Conservation (phyloP, 2,329 filamentous ascomycete species). For the Cylindrodendrum hubeiense region DNA sequence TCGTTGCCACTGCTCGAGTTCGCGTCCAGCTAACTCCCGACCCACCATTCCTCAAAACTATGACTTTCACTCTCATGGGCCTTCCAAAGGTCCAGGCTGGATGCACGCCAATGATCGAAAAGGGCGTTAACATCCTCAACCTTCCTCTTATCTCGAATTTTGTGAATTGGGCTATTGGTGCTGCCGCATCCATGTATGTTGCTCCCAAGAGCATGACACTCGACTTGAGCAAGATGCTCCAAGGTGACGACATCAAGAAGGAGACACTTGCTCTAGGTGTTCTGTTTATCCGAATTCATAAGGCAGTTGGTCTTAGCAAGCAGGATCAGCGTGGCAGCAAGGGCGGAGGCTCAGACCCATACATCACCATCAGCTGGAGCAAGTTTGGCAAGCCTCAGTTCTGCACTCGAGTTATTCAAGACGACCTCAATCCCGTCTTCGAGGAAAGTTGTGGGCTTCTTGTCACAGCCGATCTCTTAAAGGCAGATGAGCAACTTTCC, state of each 20-base stretch:
- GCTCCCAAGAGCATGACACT: slow-evolving; percentile 95
- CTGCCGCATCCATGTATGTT: slow-evolving; percentile 90
- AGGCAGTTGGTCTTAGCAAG: slow-evolving; percentile 88
- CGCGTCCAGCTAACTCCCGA: slow-evolving; percentile 89
- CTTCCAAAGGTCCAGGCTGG: slow-evolving; percentile 89
- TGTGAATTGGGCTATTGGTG: slow-evolving; percentile 93
- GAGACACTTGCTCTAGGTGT: slow-evolving; percentile 88
- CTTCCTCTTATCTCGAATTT: slow-evolving; percentile 95
- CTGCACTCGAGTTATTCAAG: slow-evolving; percentile 94
- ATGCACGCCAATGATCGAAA: slow-evolving; percentile 92
- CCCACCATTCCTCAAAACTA: slow-evolving; percentile 89
- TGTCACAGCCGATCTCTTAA: slow-evolving; percentile 90
- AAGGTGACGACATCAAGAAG: slow-evolving; percentile 92
- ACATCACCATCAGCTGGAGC: slow-evolving; percentile 94
- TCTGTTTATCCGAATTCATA: slow-evolving; percentile 93
- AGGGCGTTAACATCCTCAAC: slow-evolving; percentile 91
- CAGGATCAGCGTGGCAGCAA: slow-evolving; percentile 86
- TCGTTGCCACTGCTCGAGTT: slow-evolving; percentile 90
- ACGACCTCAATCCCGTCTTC: slow-evolving; percentile 93
- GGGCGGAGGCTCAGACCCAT: slow-evolving; percentile 92
- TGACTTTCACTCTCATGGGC: slow-evolving; percentile 96
- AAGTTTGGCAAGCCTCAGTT: slow-evolving; percentile 99
- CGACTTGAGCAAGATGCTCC: slow-evolving; percentile 89
- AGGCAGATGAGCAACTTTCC: slow-evolving; percentile 91
- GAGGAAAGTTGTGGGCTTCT: slow-evolving; percentile 88